These are phyloP conservation scores for Neospora caninum DNA, from an alignment of 169 alveolate species.

Conservation along the genomic window DNA sequence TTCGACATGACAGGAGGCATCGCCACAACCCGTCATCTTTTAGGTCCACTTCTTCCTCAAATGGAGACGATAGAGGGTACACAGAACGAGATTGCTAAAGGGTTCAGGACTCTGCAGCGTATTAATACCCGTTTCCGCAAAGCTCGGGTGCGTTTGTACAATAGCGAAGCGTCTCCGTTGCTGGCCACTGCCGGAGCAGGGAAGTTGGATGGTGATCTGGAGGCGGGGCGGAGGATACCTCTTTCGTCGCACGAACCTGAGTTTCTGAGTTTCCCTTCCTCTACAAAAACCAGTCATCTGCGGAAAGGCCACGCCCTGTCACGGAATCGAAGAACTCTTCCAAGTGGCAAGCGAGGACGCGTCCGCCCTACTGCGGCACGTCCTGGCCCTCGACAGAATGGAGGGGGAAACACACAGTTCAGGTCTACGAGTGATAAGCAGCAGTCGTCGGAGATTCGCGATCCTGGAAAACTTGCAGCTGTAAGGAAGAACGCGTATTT, in stretches of 20 bases:
- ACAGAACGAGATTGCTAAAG: slow-evolving; percentile 11
- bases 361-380: not conserved
- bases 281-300: not conserved
- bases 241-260: not conserved
- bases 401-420: too few species aligned
- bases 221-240: not conserved
- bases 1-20: not conserved
- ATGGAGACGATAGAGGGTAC: slow-evolving; percentile 39
- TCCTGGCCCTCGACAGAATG: not conserved
- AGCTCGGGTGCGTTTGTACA: slow-evolving; percentile 26
- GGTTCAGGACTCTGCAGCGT: slow-evolving; percentile 8
- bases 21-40: not conserved
- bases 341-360: not conserved
- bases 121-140: slow-evolving; percentile 28
- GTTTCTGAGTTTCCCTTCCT: not conserved
- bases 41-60: not conserved
- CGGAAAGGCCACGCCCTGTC: not conserved
- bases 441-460: too few species aligned
- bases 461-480: too few species aligned
- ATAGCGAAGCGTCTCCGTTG: slow-evolving; percentile 1
- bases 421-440: too few species aligned
- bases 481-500: too few species aligned
- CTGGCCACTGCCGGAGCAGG: slow-evolving; percentile 31
- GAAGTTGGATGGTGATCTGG: not conserved
- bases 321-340: not conserved